These are phyloP conservation scores for Penicillium turbatum DNA, from an alignment of 495 filamentous ascomycete genomes.

Conservation along the genomic window DNA sequence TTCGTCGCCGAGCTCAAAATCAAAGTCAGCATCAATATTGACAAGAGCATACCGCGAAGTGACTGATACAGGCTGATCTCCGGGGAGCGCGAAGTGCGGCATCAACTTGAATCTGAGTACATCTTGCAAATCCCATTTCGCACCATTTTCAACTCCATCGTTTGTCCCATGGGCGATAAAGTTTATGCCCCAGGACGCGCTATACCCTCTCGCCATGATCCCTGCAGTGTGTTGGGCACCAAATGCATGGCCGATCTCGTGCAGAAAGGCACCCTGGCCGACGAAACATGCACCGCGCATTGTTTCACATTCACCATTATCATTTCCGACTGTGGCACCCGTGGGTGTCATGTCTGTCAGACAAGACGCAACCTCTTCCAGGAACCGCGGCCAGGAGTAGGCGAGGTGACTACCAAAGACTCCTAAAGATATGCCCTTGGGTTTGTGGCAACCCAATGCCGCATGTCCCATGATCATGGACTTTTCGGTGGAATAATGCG, in stretches of 20 bases:
- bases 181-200: slow-evolving; percentile 34
- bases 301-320: slow-evolving; percentile 35
- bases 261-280: slow-evolving; percentile 40
- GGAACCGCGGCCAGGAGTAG: slow-evolving; percentile 45
- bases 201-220: slow-evolving; percentile 38
- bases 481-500: slow-evolving; percentile 33
- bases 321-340: slow-evolving; percentile 35
- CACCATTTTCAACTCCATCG: slow-evolving; percentile 18
- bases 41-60: slow-evolving; percentile 1
- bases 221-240: slow-evolving; percentile 33
- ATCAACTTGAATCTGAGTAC: slow-evolving; percentile 29
- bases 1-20: not conserved
- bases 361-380: slow-evolving; percentile 40
- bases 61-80: slow-evolving; percentile 16
- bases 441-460: slow-evolving; percentile 39
- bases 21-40: not conserved
- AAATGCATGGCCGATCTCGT: slow-evolving; percentile 41
- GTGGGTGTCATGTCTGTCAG: slow-evolving; percentile 26
- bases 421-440: slow-evolving; percentile 39
- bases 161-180: slow-evolving; percentile 24
- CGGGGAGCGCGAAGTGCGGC: slow-evolving; percentile 34
- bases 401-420: slow-evolving; percentile 46
- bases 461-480: slow-evolving; percentile 40
- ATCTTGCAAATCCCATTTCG: slow-evolving; percentile 35
- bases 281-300: slow-evolving; percentile 39